These are phyloP conservation scores for Pestalotiopsis sp. DNA, from an alignment of 2,329 filamentous ascomycete species.

Conservation along the genomic window DNA sequence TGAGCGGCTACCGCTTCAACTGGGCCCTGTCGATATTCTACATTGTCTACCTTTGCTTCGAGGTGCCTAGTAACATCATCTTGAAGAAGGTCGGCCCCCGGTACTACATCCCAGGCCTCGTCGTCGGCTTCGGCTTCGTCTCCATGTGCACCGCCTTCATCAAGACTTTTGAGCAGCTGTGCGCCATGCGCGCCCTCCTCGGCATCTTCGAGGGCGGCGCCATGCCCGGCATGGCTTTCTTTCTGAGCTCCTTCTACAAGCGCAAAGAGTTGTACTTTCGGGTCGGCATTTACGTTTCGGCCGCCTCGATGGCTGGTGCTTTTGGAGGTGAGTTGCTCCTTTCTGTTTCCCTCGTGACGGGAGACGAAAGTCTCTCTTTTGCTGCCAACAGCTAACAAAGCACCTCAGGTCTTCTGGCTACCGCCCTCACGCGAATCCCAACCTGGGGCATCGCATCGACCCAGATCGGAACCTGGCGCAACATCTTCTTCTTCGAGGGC, in stretches of 20 bases:
- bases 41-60: slow-evolving; percentile 55
- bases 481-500: slow-evolving; percentile 66
- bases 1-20: slow-evolving; percentile 53
- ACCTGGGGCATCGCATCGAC: slow-evolving; percentile 44
- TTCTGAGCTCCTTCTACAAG: slow-evolving; percentile 57
- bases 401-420: slow-evolving; percentile 45
- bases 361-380: not conserved
- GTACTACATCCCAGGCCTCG: slow-evolving; percentile 53
- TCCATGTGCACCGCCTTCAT: slow-evolving; percentile 57
- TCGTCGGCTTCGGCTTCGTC: slow-evolving; percentile 55
- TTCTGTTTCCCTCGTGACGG: not conserved
- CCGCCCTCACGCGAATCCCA: slow-evolving; percentile 50
- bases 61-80: slow-evolving; percentile 56
- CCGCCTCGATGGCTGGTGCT: slow-evolving; percentile 55
- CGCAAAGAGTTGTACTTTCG: slow-evolving; percentile 55
- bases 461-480: slow-evolving; percentile 52
- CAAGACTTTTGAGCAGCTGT: slow-evolving; percentile 43
- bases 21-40: slow-evolving; percentile 60
- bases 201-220: slow-evolving; percentile 58
- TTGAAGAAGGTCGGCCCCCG: slow-evolving; percentile 54
- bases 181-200: slow-evolving; percentile 47
- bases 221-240: slow-evolving; percentile 59
- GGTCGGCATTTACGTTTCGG: slow-evolving; percentile 56
- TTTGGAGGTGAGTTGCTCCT: slow-evolving; percentile 42
- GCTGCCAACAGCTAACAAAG: not conserved